Percentiles rank a stretch among this genome's conserved stretches.
Evolutionary conservation across 106 monocot species (phyloP).

Genomic region (Chionographis japonica): DNA sequence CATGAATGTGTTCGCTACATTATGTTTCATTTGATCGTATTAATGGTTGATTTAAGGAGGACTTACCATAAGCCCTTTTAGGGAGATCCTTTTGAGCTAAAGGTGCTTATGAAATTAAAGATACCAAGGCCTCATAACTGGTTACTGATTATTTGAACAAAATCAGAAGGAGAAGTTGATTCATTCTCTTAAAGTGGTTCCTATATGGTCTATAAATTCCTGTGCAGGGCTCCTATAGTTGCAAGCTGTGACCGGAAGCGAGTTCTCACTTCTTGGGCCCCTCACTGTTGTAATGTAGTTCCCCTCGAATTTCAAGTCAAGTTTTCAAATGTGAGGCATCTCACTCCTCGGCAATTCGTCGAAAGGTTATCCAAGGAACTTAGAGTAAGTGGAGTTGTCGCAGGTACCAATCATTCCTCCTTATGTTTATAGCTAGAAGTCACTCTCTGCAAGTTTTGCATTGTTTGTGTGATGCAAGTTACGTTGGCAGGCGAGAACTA

Average conservation of each 20-base stretch:
- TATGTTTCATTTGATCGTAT: too few relatives aligned
- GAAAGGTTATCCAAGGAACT: conserved; percentile 87
- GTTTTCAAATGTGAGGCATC: conserved; percentile 84
- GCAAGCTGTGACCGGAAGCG: conserved; percentile 80
- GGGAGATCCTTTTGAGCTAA: too few relatives aligned
- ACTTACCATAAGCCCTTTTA: too few relatives aligned
- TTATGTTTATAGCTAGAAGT: not conserved
- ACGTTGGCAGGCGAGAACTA: conserved; percentile 77
- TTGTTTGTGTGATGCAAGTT: not conserved
- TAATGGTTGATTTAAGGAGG: too few relatives aligned
- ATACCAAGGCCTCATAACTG: too few relatives aligned
- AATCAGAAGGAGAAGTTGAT: too few relatives aligned
- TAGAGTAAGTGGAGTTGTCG: conserved; percentile 81
- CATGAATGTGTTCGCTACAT: too few relatives aligned
- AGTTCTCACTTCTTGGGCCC: conserved; percentile 84
- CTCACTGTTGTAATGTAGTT: conserved; percentile 55
- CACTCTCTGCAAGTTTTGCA: not conserved
- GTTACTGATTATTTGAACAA: too few relatives aligned
- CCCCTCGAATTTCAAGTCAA: conserved; percentile 88
- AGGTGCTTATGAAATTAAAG: too few relatives aligned
- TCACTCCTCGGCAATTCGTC: conserved; percentile 77
- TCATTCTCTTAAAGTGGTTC: too few relatives aligned
- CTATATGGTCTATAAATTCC: too few relatives aligned
- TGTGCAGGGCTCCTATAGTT: conserved; percentile 80
- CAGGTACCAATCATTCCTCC: conserved; percentile 49